phyloP scores from a whole-genome alignment of 306 rosid species.

The Prunus dulcis region DNA sequence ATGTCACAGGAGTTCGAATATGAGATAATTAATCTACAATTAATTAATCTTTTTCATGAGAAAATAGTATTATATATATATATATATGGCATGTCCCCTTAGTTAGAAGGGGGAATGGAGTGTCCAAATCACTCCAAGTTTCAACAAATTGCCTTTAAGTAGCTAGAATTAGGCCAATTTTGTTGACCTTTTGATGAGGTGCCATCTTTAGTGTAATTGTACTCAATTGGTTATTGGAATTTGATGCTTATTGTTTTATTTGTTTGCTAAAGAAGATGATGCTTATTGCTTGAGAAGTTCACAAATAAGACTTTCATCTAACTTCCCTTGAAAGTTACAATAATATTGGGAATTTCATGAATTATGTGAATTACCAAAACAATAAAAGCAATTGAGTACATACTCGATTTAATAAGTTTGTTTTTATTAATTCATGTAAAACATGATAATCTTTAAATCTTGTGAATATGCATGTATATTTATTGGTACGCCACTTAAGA shows the following conservation, averaged over 20 bases:
- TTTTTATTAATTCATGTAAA: neutral
- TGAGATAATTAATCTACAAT: fast-evolving
- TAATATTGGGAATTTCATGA: no score
- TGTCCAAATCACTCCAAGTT: constrained; percentile 35
- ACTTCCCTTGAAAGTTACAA: neutral
- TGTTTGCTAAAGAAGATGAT: neutral
- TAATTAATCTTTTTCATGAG: fast-evolving
- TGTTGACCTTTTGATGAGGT: neutral
- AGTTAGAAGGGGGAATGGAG: neutral
- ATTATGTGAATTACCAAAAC: neutral
- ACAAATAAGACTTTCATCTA: neutral
- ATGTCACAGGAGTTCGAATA: fast-evolving
- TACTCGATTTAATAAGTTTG: neutral
- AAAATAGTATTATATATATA: neutral
- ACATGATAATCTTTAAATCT: neutral
- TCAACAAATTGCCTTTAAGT: constrained; percentile 15
- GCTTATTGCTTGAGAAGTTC: neutral
- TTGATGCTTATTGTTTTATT: neutral
- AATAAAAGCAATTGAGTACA: neutral
- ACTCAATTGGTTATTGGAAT: neutral
- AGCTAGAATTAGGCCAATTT: constrained; percentile 1
- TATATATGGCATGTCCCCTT: neutral
- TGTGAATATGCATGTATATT: neutral
- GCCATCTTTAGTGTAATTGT: neutral
- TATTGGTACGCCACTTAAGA: neutral